These are phyloP conservation scores for Cercospora brassicicola DNA, from an alignment of 2,329 filamentous ascomycete genomes.

Conservation along the genomic window DNA sequence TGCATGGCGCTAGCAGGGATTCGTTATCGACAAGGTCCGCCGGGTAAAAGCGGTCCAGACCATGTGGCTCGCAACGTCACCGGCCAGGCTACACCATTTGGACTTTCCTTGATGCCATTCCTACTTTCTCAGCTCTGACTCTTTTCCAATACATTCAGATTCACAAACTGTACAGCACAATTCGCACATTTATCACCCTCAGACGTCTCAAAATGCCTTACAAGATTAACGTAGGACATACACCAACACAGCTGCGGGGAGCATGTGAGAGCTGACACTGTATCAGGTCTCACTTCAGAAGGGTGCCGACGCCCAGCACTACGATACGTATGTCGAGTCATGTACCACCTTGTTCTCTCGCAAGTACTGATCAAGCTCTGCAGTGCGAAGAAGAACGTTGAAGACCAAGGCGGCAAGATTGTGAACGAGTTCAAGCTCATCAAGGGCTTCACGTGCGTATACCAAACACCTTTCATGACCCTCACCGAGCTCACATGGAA, in stretches of 20 bases:
- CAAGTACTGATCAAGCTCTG: constrained; percentile 4
- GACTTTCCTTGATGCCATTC: not conserved
- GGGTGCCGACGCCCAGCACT: constrained; percentile 63
- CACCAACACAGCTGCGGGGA: not conserved
- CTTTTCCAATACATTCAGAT: not conserved
- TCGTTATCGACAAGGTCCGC: constrained; percentile 1
- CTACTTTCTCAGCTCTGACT: not conserved
- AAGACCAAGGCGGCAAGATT: constrained; percentile 78
- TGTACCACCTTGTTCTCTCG: no score
- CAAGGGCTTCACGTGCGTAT: constrained; percentile 92
- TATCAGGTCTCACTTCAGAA: constrained; percentile 75
- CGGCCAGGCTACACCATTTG: constrained; percentile 5
- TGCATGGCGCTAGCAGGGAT: constrained; percentile 1
- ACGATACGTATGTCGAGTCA: constrained; percentile 59
- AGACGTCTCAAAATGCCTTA: constrained; percentile 23
- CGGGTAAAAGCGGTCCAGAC: constrained; percentile 9
- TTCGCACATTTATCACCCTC: constrained; percentile 14
- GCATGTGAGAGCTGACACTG: constrained; percentile 5
- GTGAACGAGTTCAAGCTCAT: constrained; percentile 80
- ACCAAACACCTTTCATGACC: no score
- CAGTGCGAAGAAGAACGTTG: constrained; percentile 75
- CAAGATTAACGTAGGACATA: constrained; percentile 34
- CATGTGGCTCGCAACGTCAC: constrained; percentile 14
- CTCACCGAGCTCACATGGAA: no score
- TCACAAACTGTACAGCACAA: constrained; percentile 5